Evolutionary conservation across 306 rosid species (phyloP).

Genomic region (Styphnolobium japonicum): DNA sequence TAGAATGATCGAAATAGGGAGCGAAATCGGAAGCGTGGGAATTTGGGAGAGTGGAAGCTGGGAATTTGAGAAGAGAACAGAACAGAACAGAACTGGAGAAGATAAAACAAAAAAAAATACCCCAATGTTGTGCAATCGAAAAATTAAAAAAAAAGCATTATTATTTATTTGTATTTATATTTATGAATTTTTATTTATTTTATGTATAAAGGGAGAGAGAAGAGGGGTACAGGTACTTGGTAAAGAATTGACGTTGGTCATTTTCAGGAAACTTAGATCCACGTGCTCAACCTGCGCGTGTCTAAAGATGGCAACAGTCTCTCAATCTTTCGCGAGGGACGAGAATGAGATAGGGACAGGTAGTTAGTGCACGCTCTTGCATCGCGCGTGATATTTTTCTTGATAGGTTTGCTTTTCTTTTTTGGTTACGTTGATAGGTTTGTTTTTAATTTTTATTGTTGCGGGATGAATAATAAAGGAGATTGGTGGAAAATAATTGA

Average conservation of each 20-base stretch:
- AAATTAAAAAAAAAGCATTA: neutral
- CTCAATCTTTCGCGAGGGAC: neutral
- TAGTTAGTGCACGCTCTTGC: neutral
- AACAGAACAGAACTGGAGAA: neutral
- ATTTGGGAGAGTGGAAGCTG: neutral
- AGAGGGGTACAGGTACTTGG: constrained; percentile 9
- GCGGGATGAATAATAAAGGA: too few relatives aligned
- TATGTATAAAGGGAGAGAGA: too few relatives aligned
- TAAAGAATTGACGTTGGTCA: constrained; percentile 45
- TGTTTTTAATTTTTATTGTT: too few relatives aligned
- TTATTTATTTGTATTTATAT: neutral
- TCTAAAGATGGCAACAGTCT: neutral
- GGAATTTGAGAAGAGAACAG: constrained; percentile 14
- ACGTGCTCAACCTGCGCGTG: constrained; percentile 37
- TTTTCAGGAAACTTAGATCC: constrained; percentile 28
- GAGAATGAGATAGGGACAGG: neutral
- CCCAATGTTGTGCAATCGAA: neutral
- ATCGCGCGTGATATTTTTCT: neutral
- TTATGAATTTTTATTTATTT: too few relatives aligned
- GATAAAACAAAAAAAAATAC: neutral
- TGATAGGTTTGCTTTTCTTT: neutral
- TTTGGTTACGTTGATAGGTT: too few relatives aligned
- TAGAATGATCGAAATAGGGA: constrained; percentile 23
- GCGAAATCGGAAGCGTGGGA: neutral
- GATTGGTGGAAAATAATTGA: too few relatives aligned